A percentile compares a stretch with the other conserved stretches of the same genome.
phyloP scores from a whole-genome alignment of 371 early-diverging fungal genomes.

The Syncephalastrum sp. region DNA sequence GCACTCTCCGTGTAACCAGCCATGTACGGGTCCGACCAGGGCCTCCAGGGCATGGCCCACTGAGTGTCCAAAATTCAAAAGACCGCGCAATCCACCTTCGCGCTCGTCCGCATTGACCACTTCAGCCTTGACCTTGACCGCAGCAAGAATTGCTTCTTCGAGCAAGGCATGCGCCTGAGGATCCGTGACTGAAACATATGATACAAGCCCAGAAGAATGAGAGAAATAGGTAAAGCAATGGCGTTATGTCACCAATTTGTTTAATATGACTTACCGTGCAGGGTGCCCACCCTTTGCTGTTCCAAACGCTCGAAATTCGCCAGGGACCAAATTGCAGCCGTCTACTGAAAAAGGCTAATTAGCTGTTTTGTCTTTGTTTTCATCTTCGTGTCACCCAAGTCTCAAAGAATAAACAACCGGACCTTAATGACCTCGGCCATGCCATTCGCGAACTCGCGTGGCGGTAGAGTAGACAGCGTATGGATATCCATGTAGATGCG shows the following conservation, averaged over 20 bases:
- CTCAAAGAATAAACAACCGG: slow-evolving; percentile 1
- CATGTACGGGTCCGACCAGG: slow-evolving; percentile 68
- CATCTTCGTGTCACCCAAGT: background rate
- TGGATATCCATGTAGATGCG: slow-evolving; percentile 85
- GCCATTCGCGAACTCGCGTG: slow-evolving; percentile 90
- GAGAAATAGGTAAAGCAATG: too few relatives aligned
- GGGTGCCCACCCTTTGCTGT: slow-evolving; percentile 37
- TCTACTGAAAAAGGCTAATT: slow-evolving; percentile 29
- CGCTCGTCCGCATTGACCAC: slow-evolving; percentile 92
- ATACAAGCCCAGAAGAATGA: too few relatives aligned
- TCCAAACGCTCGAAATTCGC: slow-evolving; percentile 83
- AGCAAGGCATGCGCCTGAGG: too few relatives aligned
- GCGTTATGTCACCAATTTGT: too few relatives aligned
- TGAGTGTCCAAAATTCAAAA: slow-evolving; percentile 95
- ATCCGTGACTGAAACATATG: too few relatives aligned
- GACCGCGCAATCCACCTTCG: slow-evolving; percentile 86
- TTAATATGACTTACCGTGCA: too few relatives aligned
- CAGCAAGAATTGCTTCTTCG: slow-evolving; percentile 68
- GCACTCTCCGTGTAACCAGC: slow-evolving; percentile 91
- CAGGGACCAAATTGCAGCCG: slow-evolving; percentile 86
- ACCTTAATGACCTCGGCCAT: slow-evolving; percentile 95
- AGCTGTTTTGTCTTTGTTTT: background rate
- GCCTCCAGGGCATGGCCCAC: slow-evolving; percentile 95
- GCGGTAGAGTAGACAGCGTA: slow-evolving; percentile 79
- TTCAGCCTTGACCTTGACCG: slow-evolving; percentile 86